Evolutionary conservation across 345 rosid genomes (phyloP), one percentile per base, ranked within the genome.

Genomic region (Eucalyptus brandiana): DNA sequence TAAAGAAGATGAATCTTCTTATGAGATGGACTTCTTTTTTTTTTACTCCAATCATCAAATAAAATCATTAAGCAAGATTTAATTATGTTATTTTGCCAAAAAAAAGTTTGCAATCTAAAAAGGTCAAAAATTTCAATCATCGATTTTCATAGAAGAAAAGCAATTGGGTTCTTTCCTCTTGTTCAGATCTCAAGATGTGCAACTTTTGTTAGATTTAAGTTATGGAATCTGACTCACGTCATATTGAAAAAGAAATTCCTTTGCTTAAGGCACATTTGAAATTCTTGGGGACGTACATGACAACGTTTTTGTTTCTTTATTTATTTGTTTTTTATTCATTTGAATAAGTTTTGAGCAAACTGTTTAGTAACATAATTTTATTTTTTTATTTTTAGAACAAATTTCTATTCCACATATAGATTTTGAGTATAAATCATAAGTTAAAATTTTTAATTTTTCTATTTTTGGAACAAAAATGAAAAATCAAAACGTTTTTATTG

Each of bases 351-450:
- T 48, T 12, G 2, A 47, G 12, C 0, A 48, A 0, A 48, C 2
- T 12, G 0, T 48, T 48, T 48, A 12, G 1, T 12, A 48, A 12
- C 0, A 4, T 12, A 48, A 48, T 12, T 12, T 48, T 0, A 12
- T 48, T 48, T 48, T 48, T 48, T 0, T 48, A 48, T 48, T 12
- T 48, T 4, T 48, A 12, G 2, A 48, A 48, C 1, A 48, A 48
- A 48, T 48, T 48, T 48, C 0, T 12, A 47, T 48, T 48, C 15
- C 15, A 4, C 1, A 4, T 12, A 48, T 47, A 48, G 49, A 48
- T 48, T 48, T 48, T 0, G 15, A 48, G 2, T 48, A 48, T 1
- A 48, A 12, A 48, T 12, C 2, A 48, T 12, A 48, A 48, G 14
- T 48, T 48, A 48, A 47, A 48, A 12, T 12, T 48, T 48, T 12